Conservation (phyloP, 495 filamentous ascomycete genomes). For the Aspergillus leporis region DNA sequence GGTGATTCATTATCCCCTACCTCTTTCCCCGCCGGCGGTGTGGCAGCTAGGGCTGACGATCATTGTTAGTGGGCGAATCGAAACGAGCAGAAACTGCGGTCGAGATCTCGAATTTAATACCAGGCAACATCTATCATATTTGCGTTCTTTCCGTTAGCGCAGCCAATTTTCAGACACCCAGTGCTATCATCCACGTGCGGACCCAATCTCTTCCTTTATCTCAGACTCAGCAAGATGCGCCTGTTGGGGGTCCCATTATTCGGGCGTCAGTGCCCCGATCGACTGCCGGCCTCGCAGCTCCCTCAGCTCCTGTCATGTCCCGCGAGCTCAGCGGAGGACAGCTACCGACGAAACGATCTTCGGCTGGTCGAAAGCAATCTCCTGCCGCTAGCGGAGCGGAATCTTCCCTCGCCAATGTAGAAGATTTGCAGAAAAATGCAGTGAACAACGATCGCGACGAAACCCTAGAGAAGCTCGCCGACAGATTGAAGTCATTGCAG, state of each 20-base stretch:
- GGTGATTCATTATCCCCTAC: conserved; percentile 52
- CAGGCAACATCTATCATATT: conserved; percentile 86
- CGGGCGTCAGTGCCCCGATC: conserved; percentile 46
- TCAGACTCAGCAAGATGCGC: conserved; percentile 53
- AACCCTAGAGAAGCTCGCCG: conserved; percentile 61
- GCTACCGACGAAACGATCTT: conserved; percentile 61
- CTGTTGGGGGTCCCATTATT: conserved; percentile 39
- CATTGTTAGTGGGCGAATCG: conserved; percentile 74
- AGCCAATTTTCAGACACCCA: conserved; percentile 88
- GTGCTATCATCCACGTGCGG: conserved; percentile 77
- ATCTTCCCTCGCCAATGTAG: conserved; percentile 30
- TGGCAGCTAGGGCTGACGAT: conserved; percentile 16
- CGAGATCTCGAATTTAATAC: conserved; percentile 79
- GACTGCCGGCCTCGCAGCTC: conserved; percentile 53
- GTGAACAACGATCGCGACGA: conserved; percentile 34
- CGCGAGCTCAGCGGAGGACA: conserved; percentile 64
- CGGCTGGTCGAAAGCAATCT: conserved; percentile 72
- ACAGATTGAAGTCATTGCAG: conserved; percentile 68
- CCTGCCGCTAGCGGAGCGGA: conserved; percentile 66
- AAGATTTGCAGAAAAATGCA: conserved; percentile 37
- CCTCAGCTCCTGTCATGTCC: conserved; percentile 54
- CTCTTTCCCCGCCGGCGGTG: neutral
- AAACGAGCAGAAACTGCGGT: conserved; percentile 84
- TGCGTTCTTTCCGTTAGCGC: conserved; percentile 86
- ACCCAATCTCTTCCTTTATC: conserved; percentile 61